phyloP scores from a whole-genome alignment of 2,329 filamentous ascomycete genomes.

The Ascosphaera pollenicola region DNA sequence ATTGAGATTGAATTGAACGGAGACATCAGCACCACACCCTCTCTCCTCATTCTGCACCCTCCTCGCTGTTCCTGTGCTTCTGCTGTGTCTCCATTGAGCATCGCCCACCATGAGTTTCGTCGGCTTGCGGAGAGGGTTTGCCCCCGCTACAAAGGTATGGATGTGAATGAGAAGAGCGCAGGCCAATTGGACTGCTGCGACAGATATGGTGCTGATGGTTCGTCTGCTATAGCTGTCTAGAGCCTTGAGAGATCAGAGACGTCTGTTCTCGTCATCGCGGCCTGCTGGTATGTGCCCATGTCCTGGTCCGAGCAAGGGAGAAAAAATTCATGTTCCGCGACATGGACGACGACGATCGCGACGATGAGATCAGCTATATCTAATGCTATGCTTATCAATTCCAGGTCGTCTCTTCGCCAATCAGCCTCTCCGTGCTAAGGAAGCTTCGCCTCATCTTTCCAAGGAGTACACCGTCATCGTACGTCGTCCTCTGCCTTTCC shows the following conservation, averaged over 20 bases:
- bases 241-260: slow-evolving; percentile 39
- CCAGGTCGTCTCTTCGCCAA: slow-evolving; percentile 69
- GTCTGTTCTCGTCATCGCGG: slow-evolving; percentile 72
- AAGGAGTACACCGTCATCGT: slow-evolving; percentile 89
- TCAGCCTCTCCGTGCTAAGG: slow-evolving; percentile 72
- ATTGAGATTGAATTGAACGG: too few species aligned
- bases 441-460: slow-evolving; percentile 68
- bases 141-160: slow-evolving; percentile 26
- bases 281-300: slow-evolving; percentile 45
- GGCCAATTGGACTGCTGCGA: slow-evolving; percentile 4
- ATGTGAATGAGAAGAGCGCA: slow-evolving; percentile 4
- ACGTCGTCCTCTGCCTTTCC: slow-evolving; percentile 24
- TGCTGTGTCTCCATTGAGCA: too few species aligned
- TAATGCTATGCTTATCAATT: background rate
- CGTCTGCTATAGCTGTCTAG: slow-evolving; percentile 35
- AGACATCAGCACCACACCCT: too few species aligned
- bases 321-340: too few species aligned
- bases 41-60: too few species aligned
- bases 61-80: too few species aligned
- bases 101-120: slow-evolving; percentile 25
- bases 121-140: slow-evolving; percentile 25
- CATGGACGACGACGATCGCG: too few species aligned
- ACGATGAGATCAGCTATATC: too few species aligned
- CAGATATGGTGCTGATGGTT: background rate
- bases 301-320: too few species aligned